A percentile compares a stretch with the other conserved stretches of the same genome.
Evolutionary conservation across 1,139 yeast genomes (phyloP).

Genomic region (Pichia sp.): DNA sequence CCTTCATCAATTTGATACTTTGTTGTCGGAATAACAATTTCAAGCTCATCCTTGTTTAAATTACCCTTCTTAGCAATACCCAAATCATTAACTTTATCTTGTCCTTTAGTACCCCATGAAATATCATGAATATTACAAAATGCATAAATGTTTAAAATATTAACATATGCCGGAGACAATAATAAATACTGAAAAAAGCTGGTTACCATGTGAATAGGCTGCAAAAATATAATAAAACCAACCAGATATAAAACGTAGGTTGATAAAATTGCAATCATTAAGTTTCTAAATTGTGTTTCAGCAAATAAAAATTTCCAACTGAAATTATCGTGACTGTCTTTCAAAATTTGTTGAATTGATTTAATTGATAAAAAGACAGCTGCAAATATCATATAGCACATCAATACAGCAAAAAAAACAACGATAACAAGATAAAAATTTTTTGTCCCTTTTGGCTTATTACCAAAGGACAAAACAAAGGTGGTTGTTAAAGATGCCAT

Average conservation of each 20-base stretch:
- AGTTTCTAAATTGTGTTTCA: slow-evolving; percentile 68
- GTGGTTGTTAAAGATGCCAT: slow-evolving; percentile 84
- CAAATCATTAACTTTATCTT: slow-evolving; percentile 53
- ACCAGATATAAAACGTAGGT: slow-evolving; percentile 78
- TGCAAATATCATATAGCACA: slow-evolving; percentile 90
- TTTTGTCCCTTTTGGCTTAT: slow-evolving; percentile 89
- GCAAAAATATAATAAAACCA: slow-evolving; percentile 68
- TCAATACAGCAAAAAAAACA: slow-evolving; percentile 79
- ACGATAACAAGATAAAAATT: slow-evolving; percentile 78
- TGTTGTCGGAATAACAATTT: slow-evolving; percentile 63
- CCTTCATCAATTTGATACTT: slow-evolving; percentile 55
- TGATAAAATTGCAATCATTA: slow-evolving; percentile 77
- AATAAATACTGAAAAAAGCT: slow-evolving; percentile 65
- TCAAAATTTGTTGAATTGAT: slow-evolving; percentile 41
- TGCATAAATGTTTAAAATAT: slow-evolving; percentile 74
- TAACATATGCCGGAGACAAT: slow-evolving; percentile 69
- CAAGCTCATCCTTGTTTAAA: slow-evolving; percentile 43
- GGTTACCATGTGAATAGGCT: slow-evolving; percentile 76
- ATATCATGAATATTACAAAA: slow-evolving; percentile 83
- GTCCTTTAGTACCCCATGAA: slow-evolving; percentile 86
- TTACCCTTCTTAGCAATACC: slow-evolving; percentile 54
- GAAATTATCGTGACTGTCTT: slow-evolving; percentile 40
- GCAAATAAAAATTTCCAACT: slow-evolving; percentile 46
- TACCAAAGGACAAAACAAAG: slow-evolving; percentile 87
- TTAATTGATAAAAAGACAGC: slow-evolving; percentile 77